Evolutionary conservation across 129 eudicot genomes (phyloP), one percentile per base, ranked within the genome.

Genomic region (Cynara cardunculus): DNA sequence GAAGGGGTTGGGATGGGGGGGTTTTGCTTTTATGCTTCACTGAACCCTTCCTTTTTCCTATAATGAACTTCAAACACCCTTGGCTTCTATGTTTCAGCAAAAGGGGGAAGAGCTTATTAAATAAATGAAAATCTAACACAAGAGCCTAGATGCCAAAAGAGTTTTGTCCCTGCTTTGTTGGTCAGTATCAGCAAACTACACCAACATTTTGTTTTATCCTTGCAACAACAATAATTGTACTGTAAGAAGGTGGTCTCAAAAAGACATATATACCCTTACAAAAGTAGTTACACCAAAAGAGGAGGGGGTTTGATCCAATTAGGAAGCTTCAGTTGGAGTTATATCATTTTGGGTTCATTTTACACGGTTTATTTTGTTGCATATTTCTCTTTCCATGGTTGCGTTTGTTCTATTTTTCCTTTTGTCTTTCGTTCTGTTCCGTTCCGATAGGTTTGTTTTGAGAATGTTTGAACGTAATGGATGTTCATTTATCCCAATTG

Each of bases 11-110:
- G 71, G 34, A 31, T 59, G 64, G 25, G 35, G 13, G 30, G 31
- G n/a, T n/a, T 41, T 74, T 39, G 22, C 49, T 73, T 70, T 78
- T 83, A 28, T 77, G 82, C 53, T 77, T 83, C 35, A 83, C 37
- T 83, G 66, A 70, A 71, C 69, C 86, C 86, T 83, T 83, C 46
- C 86, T 77, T 83, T 83, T 83, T 71, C 34, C 26, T 61, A 79
- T 83, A 71, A 61, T 77, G 39, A 72, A 62, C 82, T 9, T 27
- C 68, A n/a, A 71, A 77, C 86, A 83, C 86, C 86, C 86, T 83
- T 71, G 56, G 27, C 4, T 83, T 83, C n/a, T 16, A 77, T 83
- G 86, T 77, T 83, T 83, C 86, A 77, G 77, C 86, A 83, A 83
- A 83, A 71, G 46, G 30, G 86, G 86, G 78, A 77, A 77, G 25